Evolutionary conservation across 208 protist species (phyloP).

Genomic region (Trypanosoma mega): DNA sequence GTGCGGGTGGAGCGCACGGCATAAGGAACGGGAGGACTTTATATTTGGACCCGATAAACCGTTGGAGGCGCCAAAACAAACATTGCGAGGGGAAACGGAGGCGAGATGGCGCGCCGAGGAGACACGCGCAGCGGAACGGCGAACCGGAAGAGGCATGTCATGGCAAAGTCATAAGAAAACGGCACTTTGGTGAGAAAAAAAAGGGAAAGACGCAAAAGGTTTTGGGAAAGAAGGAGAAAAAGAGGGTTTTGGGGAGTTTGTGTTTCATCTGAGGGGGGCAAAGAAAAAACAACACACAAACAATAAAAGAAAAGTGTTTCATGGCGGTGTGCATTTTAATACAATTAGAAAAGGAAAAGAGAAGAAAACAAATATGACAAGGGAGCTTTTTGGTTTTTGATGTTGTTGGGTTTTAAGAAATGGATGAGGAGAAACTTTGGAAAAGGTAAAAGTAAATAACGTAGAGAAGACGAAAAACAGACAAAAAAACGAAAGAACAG

Average conservation of each 20-base stretch:
- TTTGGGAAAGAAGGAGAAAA: no score
- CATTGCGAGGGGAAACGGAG: constrained; percentile 45
- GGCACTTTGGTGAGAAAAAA: constrained; percentile 70
- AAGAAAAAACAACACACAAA: no score
- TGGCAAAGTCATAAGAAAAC: constrained; percentile 51
- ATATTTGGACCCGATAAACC: constrained; percentile 42
- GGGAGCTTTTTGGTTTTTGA: no score
- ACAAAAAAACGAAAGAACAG: constrained; percentile 11
- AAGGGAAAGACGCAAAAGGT: no score
- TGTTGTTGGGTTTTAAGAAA: no score
- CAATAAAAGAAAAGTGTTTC: no score
- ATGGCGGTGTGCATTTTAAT: no score
- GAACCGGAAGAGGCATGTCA: constrained; percentile 53
- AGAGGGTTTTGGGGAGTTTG: no score
- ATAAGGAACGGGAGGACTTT: constrained; percentile 32
- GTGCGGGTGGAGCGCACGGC: constrained; percentile 20
- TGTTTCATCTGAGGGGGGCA: no score
- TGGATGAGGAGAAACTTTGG: no score
- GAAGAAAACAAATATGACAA: no score
- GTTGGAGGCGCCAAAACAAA: constrained; percentile 17
- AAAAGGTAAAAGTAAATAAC: neutral
- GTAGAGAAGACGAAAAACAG: neutral
- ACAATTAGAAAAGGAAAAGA: no score
- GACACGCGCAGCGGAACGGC: constrained; percentile 26
- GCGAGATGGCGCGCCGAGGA: constrained; percentile 49